A percentile compares a stretch with the other conserved stretches of the same genome.
Evolutionary conservation across 306 rosid genomes (phyloP).

Genomic region (Lablab purpureus): DNA sequence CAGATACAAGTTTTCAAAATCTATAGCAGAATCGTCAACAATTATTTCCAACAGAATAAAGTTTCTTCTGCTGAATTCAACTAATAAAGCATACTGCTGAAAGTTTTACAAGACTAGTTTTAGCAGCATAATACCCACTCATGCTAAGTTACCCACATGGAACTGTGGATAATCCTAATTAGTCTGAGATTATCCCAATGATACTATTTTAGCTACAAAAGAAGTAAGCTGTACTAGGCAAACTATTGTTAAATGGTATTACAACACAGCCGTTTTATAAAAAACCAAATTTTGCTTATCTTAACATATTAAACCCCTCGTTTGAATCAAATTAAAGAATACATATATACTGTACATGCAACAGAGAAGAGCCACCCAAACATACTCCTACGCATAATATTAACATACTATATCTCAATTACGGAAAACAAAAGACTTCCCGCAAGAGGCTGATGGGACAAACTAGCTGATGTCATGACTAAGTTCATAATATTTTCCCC

Average conservation of each 20-base stretch:
- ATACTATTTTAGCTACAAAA: neutral
- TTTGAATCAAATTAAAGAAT: conserved; percentile 12
- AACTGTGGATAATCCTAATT: conserved; percentile 17
- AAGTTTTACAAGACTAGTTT: conserved; percentile 6
- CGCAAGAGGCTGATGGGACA: neutral
- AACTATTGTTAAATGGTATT: neutral
- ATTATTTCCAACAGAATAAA: neutral
- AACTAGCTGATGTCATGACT: neutral
- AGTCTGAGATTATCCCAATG: conserved; percentile 20
- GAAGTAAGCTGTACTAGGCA: conserved; percentile 15
- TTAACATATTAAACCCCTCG: neutral
- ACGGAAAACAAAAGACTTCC: neutral
- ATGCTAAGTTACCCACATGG: neutral
- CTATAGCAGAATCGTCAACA: neutral
- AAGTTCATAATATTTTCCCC: conserved; percentile 2
- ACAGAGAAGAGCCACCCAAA: neutral
- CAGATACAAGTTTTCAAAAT: neutral
- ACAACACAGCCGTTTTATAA: neutral
- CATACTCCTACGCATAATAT: neutral
- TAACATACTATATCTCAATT: conserved; percentile 14
- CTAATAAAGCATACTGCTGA: conserved; percentile 4
- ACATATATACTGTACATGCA: neutral
- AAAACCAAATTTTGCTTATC: neutral
- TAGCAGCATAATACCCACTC: neutral
- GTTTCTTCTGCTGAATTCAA: conserved; percentile 25